Evolutionary conservation across 306 rosid genomes (phyloP), one percentile per base, ranked within the genome.

Genomic region (Inga laurina): DNA sequence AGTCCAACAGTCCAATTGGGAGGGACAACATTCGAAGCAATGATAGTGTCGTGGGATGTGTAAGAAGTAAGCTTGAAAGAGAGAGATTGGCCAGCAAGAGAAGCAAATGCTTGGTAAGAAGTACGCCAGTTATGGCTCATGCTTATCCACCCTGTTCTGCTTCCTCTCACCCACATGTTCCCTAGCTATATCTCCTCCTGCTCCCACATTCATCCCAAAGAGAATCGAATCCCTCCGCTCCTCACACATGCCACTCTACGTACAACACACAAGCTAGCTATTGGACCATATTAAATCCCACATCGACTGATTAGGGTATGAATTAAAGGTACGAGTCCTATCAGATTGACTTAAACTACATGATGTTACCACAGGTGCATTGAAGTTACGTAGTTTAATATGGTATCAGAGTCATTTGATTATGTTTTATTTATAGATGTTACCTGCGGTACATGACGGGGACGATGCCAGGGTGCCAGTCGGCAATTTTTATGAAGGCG

Each of bases 61-160:
- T 90, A 92, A 16, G 98, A 91, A 79, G 96, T 95, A 54, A 92
- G 39, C 65, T 71, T 92, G 73, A 92, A 96, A 77, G 98, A 96
- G 46, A 96, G 94, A 75, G 91, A 0, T 90, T 95, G 99, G 27
- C 90, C 96, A n/a, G 76, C 85, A 0, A 93, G 84, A 10, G 97
- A 79, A 45, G 98, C 87, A 86, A 96, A 93, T 10, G 98, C 97
- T 74, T 95, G 97, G 71, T 93, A 95, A 0, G 99, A 91, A 75
- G 99, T 97, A 8, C 99, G 98, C 98, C 97, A 93, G 59, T 95
- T 95, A 45, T 95, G 99, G 89, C 94, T 95, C 99, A 95, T 95
- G 8, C 82, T 79, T n/a, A 92, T 89, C 98, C 98, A 95, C n/a
- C 90, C 93, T 5, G 91, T 90, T 83, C 75, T 90, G 90, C 87